A percentile compares a stretch with the other conserved stretches of the same genome.
Conservation (phyloP, 345 rosid species). For the Citrus mangshanensis region DNA sequence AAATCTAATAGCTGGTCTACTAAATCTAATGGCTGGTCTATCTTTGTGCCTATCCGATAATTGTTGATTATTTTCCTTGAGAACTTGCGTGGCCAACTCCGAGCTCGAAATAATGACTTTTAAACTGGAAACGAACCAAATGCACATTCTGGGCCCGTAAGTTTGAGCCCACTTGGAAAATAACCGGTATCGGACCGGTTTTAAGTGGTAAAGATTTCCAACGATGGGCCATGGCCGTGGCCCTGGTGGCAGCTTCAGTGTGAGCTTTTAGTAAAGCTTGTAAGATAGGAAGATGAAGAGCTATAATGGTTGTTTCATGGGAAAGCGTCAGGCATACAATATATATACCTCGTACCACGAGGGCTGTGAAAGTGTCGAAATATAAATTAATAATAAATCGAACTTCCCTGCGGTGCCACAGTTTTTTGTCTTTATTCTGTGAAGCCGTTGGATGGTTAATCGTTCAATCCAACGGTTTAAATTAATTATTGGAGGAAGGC, state of each 20-base stretch:
- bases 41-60: neutral
- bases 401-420: no score
- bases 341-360: no score
- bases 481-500: no score
- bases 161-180: neutral
- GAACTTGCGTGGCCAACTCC: neutral
- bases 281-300: neutral
- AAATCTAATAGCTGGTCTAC: neutral
- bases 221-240: neutral
- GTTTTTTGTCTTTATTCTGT: no score
- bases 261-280: neutral
- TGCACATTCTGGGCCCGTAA: neutral
- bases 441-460: no score
- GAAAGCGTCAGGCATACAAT: no score
- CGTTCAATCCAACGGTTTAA: no score
- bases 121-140: neutral
- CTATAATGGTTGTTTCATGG: neutral
- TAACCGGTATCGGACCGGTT: neutral
- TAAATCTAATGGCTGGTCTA: neutral
- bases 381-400: no score
- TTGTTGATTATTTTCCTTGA: constrained; percentile 1
- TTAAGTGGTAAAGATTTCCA: neutral
- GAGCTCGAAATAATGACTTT: neutral
- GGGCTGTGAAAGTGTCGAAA: no score
- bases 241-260: neutral